phyloP scores from a whole-genome alignment of 2,329 filamentous ascomycete species.

The Arthrobotrys sinensis region DNA sequence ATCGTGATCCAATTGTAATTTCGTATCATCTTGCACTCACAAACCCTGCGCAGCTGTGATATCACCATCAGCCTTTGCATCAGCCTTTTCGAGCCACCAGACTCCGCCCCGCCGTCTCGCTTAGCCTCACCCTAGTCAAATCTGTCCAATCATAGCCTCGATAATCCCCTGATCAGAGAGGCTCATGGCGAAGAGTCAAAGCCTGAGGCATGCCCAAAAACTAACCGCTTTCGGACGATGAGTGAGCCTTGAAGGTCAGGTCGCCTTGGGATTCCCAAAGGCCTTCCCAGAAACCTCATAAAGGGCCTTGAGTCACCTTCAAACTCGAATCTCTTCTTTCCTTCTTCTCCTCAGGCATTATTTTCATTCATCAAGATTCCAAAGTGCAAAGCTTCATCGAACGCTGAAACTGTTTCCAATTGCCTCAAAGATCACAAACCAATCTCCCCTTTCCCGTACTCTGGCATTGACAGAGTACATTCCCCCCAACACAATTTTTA shows the following conservation, averaged over 20 bases:
- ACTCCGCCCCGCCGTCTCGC: constrained; percentile 25
- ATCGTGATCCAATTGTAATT: no score
- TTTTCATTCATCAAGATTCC: neutral
- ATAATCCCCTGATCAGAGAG: constrained; percentile 9
- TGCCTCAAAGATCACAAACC: neutral
- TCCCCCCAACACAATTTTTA: neutral
- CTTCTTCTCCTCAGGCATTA: constrained; percentile 7
- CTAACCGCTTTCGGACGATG: constrained; percentile 14
- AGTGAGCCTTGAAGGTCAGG: constrained; percentile 50
- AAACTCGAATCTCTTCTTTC: constrained; percentile 26
- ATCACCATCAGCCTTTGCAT: constrained; percentile 14
- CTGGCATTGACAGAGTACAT: neutral
- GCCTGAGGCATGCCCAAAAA: constrained; percentile 56
- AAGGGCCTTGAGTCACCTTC: constrained; percentile 47
- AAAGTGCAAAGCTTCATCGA: constrained; percentile 33
- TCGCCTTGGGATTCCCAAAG: constrained; percentile 34
- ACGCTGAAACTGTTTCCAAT: neutral
- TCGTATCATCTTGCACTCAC: no score
- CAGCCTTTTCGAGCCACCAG: neutral
- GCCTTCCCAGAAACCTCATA: constrained; percentile 20
- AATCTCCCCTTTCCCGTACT: neutral
- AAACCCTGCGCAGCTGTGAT: neutral
- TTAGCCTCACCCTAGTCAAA: constrained; percentile 2
- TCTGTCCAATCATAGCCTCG: constrained; percentile 28
- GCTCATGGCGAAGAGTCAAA: constrained; percentile 47